These are phyloP conservation scores for Fraxinus paxiana DNA, from an alignment of 305 asterid species.

Conservation along the genomic window DNA sequence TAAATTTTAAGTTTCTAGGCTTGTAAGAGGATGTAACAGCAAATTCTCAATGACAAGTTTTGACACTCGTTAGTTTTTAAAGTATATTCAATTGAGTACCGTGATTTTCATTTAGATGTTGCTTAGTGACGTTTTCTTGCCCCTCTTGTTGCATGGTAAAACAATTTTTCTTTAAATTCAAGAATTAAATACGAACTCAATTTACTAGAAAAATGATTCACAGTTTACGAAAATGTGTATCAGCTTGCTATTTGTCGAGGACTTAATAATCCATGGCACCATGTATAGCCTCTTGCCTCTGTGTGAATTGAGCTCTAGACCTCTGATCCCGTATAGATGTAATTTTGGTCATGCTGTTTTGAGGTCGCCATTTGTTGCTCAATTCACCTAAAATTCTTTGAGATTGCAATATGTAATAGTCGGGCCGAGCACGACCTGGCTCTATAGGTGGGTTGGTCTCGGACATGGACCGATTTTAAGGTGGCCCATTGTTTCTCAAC, in stretches of 20 bases:
- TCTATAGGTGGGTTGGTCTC: neutral
- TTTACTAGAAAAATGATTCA: neutral
- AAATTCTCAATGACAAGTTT: slow-evolving; percentile 16
- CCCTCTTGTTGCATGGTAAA: neutral
- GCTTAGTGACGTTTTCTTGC: neutral
- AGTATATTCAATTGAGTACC: neutral
- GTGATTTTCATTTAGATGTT: neutral
- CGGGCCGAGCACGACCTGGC: neutral
- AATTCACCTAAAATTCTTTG: neutral
- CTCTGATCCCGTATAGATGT: neutral
- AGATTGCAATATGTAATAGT: too few species aligned
- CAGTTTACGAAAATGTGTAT: neutral
- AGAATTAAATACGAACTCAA: neutral
- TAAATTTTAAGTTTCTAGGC: slow-evolving; percentile 19
- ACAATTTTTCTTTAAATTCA: neutral
- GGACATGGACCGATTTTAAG: neutral
- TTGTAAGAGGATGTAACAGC: neutral
- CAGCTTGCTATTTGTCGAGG: neutral
- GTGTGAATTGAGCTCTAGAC: too few species aligned
- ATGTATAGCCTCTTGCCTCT: neutral
- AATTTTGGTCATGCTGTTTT: neutral
- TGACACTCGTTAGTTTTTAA: neutral
- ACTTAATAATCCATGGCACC: neutral
- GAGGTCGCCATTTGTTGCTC: neutral
- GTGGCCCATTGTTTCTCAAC: neutral